These are phyloP conservation scores for Lentinula guzmanii DNA, from an alignment of 768 basidiomycete genomes.

Conservation along the genomic window DNA sequence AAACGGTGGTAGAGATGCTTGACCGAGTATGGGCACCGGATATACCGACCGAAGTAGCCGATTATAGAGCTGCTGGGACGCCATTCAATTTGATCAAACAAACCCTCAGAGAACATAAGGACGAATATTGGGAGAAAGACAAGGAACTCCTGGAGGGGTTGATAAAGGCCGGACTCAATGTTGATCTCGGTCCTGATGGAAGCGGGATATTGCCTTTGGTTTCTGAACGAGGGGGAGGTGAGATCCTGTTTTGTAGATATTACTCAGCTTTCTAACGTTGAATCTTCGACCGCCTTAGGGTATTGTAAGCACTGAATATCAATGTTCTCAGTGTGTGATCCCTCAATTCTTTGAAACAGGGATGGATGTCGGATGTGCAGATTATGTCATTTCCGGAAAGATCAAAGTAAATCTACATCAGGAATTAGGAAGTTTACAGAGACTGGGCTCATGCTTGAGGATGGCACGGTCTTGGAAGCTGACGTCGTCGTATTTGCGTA, in stretches of 20 bases:
- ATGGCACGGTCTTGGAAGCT: constrained; percentile 30
- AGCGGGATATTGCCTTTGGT: constrained; percentile 21
- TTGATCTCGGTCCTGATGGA: constrained; percentile 28
- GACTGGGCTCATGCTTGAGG: constrained; percentile 28
- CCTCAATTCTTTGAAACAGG: constrained; percentile 14
- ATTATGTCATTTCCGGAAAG: constrained; percentile 46
- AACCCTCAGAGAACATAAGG: constrained; percentile 1
- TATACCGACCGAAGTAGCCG: constrained; percentile 16
- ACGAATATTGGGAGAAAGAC: constrained; percentile 17
- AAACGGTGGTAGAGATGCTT: neutral
- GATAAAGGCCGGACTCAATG: constrained; percentile 27
- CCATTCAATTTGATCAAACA: constrained; percentile 10
- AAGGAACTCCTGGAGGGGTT: constrained; percentile 27
- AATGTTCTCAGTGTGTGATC: neutral
- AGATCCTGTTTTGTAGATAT: neutral
- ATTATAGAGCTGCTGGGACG: constrained; percentile 13
- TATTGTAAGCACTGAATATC: constrained; percentile 8
- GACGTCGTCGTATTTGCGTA: constrained; percentile 44
- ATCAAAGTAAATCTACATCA: constrained; percentile 52
- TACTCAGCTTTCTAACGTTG: neutral
- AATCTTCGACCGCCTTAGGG: neutral
- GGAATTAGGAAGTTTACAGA: constrained; percentile 30
- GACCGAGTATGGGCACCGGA: constrained; percentile 12
- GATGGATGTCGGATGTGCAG: constrained; percentile 42
- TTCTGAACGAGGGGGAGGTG: constrained; percentile 27